Evolutionary conservation across 768 basidiomycete species (phyloP), one percentile per base, ranked within the genome.

Genomic region (Clavaria fumosa): DNA sequence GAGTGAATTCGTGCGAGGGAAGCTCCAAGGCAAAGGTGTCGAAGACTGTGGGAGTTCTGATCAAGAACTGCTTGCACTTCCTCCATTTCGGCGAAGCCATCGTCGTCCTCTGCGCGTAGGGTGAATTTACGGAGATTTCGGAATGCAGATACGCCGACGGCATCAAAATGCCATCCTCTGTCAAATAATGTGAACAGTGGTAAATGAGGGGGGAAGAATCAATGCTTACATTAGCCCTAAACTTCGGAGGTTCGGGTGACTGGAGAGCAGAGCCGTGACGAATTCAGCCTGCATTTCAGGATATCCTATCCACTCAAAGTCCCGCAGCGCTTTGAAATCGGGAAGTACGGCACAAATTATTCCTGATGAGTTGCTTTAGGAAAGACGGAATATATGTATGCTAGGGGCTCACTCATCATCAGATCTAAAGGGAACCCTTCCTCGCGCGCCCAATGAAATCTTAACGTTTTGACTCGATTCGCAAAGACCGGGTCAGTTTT

Each of bases 221-320:
- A 34, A 23, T 5, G 55, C 56, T 38, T 53, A 70, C 65, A 80
- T 72, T 19, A 77, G 64, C 11, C 75, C 76, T 4, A 79, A 60
- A 5, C 66, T 60, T 11, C 63, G 64, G 14, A 78, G 56, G 38
- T 64, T 61, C 4, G 70, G 59, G 43, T 78, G 75, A 36, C 60
- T 67, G 4, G 60, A 53, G 9, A 75, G 55, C 4, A 79, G 59
- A 6, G 62, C 64, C 46, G 74, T 64, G 0, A 79, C 75, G 64
- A 74, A 72, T 37, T 78, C 75, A n/a, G 62, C 70, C 7, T 70
- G 62, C 55, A 79, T 58, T 49, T 79, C 77, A 1, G 76, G 77
- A 47, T 78, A 78, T 4, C 77, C 76, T n/a, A 78, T 78, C 77
- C 77, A 79, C 53, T 79, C 76, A 47, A 78, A 76, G 43, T 76